Base-by-base conservation (phyloP, 2,329 filamentous ascomycete species). In the Macrophomina pseudophaseolina region DNA sequence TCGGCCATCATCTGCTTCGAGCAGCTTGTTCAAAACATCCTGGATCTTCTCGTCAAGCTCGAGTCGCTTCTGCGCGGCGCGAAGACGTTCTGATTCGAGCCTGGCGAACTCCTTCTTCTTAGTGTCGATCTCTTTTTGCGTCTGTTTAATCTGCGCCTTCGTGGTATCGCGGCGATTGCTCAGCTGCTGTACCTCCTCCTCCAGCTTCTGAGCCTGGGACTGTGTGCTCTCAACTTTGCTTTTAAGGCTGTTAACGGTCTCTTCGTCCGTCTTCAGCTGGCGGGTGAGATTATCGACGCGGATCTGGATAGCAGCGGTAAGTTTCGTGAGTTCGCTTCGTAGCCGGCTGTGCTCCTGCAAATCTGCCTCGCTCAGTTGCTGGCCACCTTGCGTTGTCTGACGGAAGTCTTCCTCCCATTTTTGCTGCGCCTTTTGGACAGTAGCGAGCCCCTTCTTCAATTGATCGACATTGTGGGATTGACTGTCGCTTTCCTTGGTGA, bases 71-170 rank as follows among this genome's bases (percentile, higher is more conserved):
- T 96, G 91, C 64, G 92, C 91, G 8, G 91, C 89, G 62, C 93
- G 88, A 8, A 94, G 86, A 59, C 92, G 89, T 75, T 96, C 92
- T 0, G 93, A 97, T 69, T 92, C 91, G 48, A 96, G 84, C 64
- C 90, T 87, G 75, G 97, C 95, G 75, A 93, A 91, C 68, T 95
- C 91, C 75, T 94, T 96, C 81, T 97, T 97, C 82, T 97, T 98
- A 30, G 83, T 80, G 35, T 93, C 90, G 59, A 97, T 91, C n/a
- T 95, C 91, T 68, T 87, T 86, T 7, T 88, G 85, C n/a, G 91
- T 85, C 54, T 91, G 84, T 70, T 90, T 90, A 67, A 90, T 86
- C 7, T 63, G 51, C 11, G 84, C 81, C 67, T 91, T 87, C 12
- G 89, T 85, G 4, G 86, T 80, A 46, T 86, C 82, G 72, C 88